A percentile compares a stretch with the other conserved stretches of the same genome.
Conservation (phyloP, 2,329 filamentous ascomycete genomes). For the Karstenula rhodostoma region DNA sequence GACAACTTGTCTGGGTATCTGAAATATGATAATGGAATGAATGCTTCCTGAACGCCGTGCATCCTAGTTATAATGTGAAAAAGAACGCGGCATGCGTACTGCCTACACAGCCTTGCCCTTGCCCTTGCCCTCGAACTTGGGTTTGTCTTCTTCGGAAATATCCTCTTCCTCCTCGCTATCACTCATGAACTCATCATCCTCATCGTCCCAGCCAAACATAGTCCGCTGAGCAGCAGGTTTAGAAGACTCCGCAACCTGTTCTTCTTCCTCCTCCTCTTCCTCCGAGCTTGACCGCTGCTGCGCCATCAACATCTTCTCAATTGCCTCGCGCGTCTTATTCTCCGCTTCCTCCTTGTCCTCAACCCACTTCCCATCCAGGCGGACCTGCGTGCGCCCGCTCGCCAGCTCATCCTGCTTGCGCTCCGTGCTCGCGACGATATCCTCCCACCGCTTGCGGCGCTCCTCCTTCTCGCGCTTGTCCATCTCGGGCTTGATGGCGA, state of each 20-base stretch:
- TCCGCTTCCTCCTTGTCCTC: conserved; percentile 92
- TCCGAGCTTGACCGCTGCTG: conserved; percentile 56
- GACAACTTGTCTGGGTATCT: conserved; percentile 18
- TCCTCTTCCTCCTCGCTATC: conserved; percentile 58
- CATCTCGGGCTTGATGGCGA: conserved; percentile 97
- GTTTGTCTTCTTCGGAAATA: conserved; percentile 44
- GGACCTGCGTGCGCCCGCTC: conserved; percentile 70
- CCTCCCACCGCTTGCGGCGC: conserved; percentile 83
- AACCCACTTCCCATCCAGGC: conserved; percentile 88
- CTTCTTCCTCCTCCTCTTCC: conserved; percentile 37
- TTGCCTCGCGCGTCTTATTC: conserved; percentile 81
- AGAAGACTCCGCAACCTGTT: conserved; percentile 31
- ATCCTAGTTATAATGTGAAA: background rate
- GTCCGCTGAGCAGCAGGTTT: conserved; percentile 51
- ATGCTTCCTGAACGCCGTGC: conserved; percentile 13
- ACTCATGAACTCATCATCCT: conserved; percentile 62
- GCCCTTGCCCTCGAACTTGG: conserved; percentile 50
- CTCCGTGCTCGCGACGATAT: conserved; percentile 86
- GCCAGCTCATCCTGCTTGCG: conserved; percentile 82
- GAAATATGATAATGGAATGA: conserved; percentile 7
- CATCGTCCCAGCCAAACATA: conserved; percentile 82
- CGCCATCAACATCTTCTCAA: conserved; percentile 61
- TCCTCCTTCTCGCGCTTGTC: conserved; percentile 91
- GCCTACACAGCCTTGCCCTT: conserved; percentile 50
- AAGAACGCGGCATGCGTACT: background rate